Percentiles rank a stretch among this genome's conserved stretches.
Evolutionary conservation across 495 filamentous ascomycete genomes (phyloP).

Genomic region (Pyronema omphalodes): DNA sequence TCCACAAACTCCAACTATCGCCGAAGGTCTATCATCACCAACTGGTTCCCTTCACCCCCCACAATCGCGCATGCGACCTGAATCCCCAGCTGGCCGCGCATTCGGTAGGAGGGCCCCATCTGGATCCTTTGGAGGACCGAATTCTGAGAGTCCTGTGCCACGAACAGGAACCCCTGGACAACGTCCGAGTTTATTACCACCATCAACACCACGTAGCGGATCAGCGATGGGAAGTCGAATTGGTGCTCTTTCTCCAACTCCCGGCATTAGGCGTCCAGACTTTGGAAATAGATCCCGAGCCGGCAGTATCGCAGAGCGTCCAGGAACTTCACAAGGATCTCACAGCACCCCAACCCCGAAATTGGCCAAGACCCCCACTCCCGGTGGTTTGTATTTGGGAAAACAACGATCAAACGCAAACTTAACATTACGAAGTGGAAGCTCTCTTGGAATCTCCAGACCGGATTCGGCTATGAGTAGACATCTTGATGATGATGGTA

Average conservation of each 20-base stretch:
- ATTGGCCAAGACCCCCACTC: conserved; percentile 23
- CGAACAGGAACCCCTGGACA: conserved; percentile 15
- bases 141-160: conserved; percentile 19
- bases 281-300: conserved; percentile 41
- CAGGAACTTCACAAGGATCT: conserved; percentile 16
- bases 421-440: conserved; percentile 14
- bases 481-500: conserved; percentile 11
- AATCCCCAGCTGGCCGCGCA: conserved; percentile 11
- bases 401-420: conserved; percentile 18
- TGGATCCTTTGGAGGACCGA: conserved; percentile 60
- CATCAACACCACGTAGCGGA: conserved; percentile 25
- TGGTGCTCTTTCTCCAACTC: conserved; percentile 40
- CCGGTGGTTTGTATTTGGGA: neutral
- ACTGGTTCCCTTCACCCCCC: conserved; percentile 11
- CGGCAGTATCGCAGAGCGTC: conserved; percentile 28
- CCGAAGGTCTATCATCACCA: conserved; percentile 12
- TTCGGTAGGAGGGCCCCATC: conserved; percentile 29
- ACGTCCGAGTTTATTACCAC: conserved; percentile 15
- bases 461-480: conserved; percentile 15
- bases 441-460: conserved; percentile 18
- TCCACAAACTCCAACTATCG: conserved; percentile 41
- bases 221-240: conserved; percentile 24
- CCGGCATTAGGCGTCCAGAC: conserved; percentile 33
- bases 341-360: conserved; percentile 18
- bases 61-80: conserved; percentile 15